Evolutionary conservation across 73 alveolate species (phyloP), one percentile per base, ranked within the genome.

Genomic region (Paramecium caudatum): DNA sequence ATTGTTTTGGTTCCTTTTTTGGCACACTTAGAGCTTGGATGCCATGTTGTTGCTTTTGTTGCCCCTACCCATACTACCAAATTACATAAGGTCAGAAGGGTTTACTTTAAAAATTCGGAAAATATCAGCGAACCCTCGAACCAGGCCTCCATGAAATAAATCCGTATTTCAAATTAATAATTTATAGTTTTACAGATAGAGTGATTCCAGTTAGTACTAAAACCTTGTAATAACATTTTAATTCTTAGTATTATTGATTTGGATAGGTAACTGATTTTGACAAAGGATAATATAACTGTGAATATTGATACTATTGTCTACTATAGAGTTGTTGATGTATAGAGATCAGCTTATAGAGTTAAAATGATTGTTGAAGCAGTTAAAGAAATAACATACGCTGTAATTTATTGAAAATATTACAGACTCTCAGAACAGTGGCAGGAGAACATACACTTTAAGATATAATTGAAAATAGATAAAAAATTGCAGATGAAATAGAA

Each of bases 371-470:
- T 86, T 39, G 68, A 86, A 62, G 50, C 83, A 2, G 36, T 21
- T 37, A 86, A 41, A 27, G 93, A 86, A 86, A 62, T 86, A 62
- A 86, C 93, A 1, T 86, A 63, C 30, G 93, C 93, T 8, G 82
- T 74, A 33, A 65, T 30, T 41, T 17, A 13, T 4, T 12, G 16
- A 8, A 36, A 74, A 74, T 17, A 36, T 39, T n/a, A 21, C 1
- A 74, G 88, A 74, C 90, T 63, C 74, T 86, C 6, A 86, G 93
- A 63, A 41, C 87, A n/a, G 84, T 86, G n/a, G 63, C 85, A 39
- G 93, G 93, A 63, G 93, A 86, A 65, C 93, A 86, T 45, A 86
- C 80, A 27, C 32, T 86, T 5, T 43, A 86, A 69, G 93, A 86
- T 19, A 70, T 86, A 8, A 62, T 86, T 39, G 93, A 86, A 69